Evolutionary conservation across 306 rosid species (phyloP), one percentile per base, ranked within the genome.

Genomic region (Canavalia gladiata): DNA sequence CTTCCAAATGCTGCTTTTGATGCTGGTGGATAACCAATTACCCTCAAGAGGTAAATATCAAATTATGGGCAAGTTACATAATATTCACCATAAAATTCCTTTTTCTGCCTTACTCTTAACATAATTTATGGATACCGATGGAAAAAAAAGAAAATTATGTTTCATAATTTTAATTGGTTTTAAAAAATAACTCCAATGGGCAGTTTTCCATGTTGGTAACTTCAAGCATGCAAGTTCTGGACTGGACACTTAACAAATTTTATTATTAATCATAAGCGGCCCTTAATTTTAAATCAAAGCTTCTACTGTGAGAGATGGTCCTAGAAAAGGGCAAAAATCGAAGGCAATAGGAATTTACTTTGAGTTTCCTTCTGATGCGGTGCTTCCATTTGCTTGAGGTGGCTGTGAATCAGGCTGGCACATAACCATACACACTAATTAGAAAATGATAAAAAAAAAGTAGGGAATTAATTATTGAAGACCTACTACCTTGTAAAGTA

Each of bases 351-450:
- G 25, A 47, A 74, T 50, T 78, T 93, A 95, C 99, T 93, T 96
- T 33, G 99, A 96, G 86, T 90, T 96, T 82, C 81, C 98, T 81
- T 84, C 94, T 68, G 84, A 86, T 68, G 82, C 34, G 37, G 88
- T 80, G 49, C 87, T 81, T 79, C 91, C 97, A 85, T 96, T 92
- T 82, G 86, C 83, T 87, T 94, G 94, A 35, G 85, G 87, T 49
- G 91, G 85, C 64, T 81, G 76, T 55, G 77, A 90, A 74, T 87
- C 92, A 72, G 99, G 97, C 99, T 96, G 90, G 69, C 76, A 87
- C 51, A 79, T 25, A 76, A 71, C 47, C 77, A 82, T 30, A 74
- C 57, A 78, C 69, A 84, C 37, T 25, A 28, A 74, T 83, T 58
- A 88, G 76, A 71, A 60, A 72, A 70, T 49, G 47, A 25, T 42